Evolutionary conservation across 176 grass and related monocot species (phyloP), one percentile per base, ranked within the genome.

Genomic region (Coix lacrymajobi): DNA sequence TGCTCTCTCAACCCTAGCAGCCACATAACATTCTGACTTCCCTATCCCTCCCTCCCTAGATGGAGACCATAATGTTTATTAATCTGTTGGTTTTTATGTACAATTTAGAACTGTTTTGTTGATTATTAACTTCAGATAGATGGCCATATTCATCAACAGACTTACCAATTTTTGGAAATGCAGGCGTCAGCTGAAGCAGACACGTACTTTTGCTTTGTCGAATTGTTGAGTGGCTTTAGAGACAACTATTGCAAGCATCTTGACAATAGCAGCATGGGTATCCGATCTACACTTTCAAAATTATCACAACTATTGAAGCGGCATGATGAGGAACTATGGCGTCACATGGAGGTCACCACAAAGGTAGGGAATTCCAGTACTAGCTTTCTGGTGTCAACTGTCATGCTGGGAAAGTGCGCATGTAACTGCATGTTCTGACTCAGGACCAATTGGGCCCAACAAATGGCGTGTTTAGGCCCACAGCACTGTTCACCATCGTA

Each of bases 271-370:
- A 79, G 79, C 69, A 87, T 92, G 9, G 96, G 96, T 62, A 95
- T 98, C 70, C 86, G 88, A 26, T 86, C 96, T 43, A 85, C 83
- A 30, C 90, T 98, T 40, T 91, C 83, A 16, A 84, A 75, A 69
- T 90, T 98, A 16, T 93, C 96, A 85, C 83, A 95, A 41, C 88
- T 98, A 39, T 85, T 98, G 74, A 98, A 95, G 90, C 84, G 71
- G 20, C 90, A 98, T 92, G 96, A 98, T 85, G 89, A 87, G 87
- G 96, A 98, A 58, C 96, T 98, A 41, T 95, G 96, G 96, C 85
- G 89, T 25, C 91, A 98, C 73, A 86, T 98, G 88, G 96, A 98
- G 39, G 77, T 82, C 70, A 83, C 84, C 38, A 87, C 77, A 17
- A 92, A 94, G 89, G 92, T 94, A 87, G 19, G 57, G n/a, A 56